A percentile compares a stretch with the other conserved stretches of the same genome.
Conservation (phyloP, 371 early-diverging fungal species). For the Rhizopus arrhizus region DNA sequence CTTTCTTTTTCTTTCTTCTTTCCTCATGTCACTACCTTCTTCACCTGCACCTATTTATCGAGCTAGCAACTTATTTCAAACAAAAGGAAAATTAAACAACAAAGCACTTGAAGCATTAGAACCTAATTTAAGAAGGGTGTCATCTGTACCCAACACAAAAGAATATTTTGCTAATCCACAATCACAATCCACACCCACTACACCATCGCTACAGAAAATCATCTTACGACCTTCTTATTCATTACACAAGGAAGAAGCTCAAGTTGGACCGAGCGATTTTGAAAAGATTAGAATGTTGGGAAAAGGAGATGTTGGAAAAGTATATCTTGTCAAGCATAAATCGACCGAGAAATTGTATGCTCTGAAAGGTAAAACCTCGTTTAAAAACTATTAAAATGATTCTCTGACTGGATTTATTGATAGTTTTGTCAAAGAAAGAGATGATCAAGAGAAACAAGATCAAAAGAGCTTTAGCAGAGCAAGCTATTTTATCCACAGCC, state of each 20-base stretch:
- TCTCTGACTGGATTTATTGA: too few relatives aligned
- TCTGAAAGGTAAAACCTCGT: slow-evolving; percentile 76
- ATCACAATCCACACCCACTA: not conserved
- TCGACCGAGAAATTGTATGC: slow-evolving; percentile 77
- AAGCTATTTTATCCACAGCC: slow-evolving; percentile 88
- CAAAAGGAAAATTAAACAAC: slow-evolving; percentile 14
- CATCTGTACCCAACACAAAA: slow-evolving; percentile 40
- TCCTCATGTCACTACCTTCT: slow-evolving; percentile 21
- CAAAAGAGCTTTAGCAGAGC: slow-evolving; percentile 93
- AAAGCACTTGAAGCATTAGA: slow-evolving; percentile 7
- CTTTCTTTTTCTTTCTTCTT: slow-evolving; percentile 1
- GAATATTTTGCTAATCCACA: not conserved
- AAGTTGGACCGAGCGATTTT: slow-evolving; percentile 57
- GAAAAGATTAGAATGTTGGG: slow-evolving; percentile 85
- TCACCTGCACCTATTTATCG: slow-evolving; percentile 30
- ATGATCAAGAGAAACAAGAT: slow-evolving; percentile 96
- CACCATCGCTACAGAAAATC: slow-evolving; percentile 1
- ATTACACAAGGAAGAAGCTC: not conserved
- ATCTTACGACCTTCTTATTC: slow-evolving; percentile 4
- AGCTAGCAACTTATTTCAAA: slow-evolving; percentile 16
- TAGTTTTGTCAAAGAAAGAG: slow-evolving; percentile 81
- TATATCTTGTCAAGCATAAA: slow-evolving; percentile 90
- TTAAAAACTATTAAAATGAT: not conserved
- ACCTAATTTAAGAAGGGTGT: slow-evolving; percentile 32
- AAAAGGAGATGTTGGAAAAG: slow-evolving; percentile 95